These are phyloP conservation scores for Aspergillus neoniger DNA, from an alignment of 2,329 filamentous ascomycete genomes.

Conservation along the genomic window DNA sequence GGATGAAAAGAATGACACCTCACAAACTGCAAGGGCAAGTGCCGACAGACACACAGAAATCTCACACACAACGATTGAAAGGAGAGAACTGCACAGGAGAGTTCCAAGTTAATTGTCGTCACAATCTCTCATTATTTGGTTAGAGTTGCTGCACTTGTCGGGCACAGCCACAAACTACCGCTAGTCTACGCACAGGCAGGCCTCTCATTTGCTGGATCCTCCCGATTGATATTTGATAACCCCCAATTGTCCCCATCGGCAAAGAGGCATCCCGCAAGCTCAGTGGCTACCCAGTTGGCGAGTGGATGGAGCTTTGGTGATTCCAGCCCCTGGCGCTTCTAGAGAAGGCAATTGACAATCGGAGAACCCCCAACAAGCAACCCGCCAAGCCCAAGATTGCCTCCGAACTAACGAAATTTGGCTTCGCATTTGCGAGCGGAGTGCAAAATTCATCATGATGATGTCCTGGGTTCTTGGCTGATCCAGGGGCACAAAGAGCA, in stretches of 20 bases:
- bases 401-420: not conserved
- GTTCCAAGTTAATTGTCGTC: not conserved
- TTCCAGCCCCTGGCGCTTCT: conserved; percentile 1
- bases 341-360: not conserved
- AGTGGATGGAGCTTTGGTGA: not conserved
- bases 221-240: not conserved
- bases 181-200: not conserved
- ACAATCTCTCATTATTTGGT: not conserved
- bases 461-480: not conserved
- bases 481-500: not conserved
- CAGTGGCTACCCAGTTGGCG: not conserved
- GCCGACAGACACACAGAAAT: too few relatives aligned
- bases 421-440: not conserved
- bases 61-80: not conserved
- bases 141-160: not conserved
- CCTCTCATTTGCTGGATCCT: not conserved
- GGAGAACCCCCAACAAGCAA: not conserved
- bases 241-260: not conserved
- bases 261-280: not conserved
- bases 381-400: not conserved
- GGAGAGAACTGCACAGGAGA: not conserved
- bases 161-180: not conserved
- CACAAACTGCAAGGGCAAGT: not conserved
- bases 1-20: not conserved
- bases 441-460: not conserved